phyloP scores from a whole-genome alignment of 2,329 filamentous ascomycete genomes.

The Botrytis squamosa region DNA sequence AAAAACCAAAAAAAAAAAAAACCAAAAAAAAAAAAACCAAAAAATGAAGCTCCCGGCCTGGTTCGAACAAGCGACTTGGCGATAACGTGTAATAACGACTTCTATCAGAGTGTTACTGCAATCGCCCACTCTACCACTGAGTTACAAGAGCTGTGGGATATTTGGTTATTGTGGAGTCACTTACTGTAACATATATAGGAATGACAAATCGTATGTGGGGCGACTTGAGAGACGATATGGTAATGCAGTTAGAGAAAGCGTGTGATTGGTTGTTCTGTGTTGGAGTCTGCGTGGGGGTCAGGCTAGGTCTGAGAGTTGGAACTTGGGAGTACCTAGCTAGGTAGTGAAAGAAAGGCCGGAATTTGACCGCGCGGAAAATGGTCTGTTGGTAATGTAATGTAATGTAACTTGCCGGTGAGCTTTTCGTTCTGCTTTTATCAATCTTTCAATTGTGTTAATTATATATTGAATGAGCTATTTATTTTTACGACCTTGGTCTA shows the following conservation, averaged over 20 bases:
- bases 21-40: too few species aligned
- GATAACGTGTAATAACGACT: not conserved
- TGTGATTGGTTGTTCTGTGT: not conserved
- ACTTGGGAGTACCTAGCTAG: not conserved
- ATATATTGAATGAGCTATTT: not conserved
- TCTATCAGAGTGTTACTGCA: conserved; percentile 14
- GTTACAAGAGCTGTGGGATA: conserved; percentile 1
- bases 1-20: too few species aligned
- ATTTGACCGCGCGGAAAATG: not conserved
- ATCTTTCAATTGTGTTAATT: too few species aligned
- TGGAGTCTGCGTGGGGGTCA: not conserved
- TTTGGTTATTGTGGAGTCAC: rapidly evolving
- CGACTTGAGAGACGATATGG: not conserved
- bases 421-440: not conserved
- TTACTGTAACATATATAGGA: rapidly evolving
- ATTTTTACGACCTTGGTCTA: not conserved
- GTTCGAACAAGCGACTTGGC: conserved; percentile 21
- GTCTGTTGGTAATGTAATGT: too few species aligned
- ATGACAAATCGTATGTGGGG: rapidly evolving
- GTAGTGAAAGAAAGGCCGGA: not conserved
- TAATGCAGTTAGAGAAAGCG: too few species aligned
- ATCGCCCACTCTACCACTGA: conserved; percentile 22
- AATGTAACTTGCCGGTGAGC: not conserved
- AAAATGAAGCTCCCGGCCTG: conserved; percentile 9
- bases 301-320: not conserved